A percentile compares a stretch with the other conserved stretches of the same genome.
Conservation (phyloP, 495 filamentous ascomycete genomes). For the Annulohypoxylon moriforme region DNA sequence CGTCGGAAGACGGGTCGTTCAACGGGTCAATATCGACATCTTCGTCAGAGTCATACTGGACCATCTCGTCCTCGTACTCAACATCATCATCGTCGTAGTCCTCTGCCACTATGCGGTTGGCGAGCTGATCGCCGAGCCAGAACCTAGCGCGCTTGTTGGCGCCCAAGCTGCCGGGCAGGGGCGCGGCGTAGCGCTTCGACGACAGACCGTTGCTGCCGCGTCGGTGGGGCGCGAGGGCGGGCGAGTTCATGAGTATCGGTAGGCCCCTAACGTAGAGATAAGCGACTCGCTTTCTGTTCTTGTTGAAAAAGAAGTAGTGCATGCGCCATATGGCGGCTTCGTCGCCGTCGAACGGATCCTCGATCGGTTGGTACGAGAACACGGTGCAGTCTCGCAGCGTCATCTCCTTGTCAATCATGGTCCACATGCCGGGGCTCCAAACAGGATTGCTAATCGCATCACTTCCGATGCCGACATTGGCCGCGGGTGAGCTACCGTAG, state of each 20-base stretch:
- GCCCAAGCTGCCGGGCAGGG: constrained; percentile 47
- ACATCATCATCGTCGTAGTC: constrained; percentile 59
- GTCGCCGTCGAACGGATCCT: constrained; percentile 88
- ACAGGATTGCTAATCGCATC: constrained; percentile 55
- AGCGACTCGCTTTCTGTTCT: constrained; percentile 88
- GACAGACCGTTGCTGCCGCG: constrained; percentile 52
- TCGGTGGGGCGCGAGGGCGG: constrained; percentile 52
- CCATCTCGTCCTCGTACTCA: constrained; percentile 51
- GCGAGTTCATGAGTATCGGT: constrained; percentile 81
- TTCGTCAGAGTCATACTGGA: constrained; percentile 62
- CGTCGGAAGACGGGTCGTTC: constrained; percentile 55
- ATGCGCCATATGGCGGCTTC: constrained; percentile 93
- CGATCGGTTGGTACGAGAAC: constrained; percentile 86
- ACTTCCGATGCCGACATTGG: constrained; percentile 37
- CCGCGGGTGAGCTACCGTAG: constrained; percentile 47
- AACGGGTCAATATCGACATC: constrained; percentile 63
- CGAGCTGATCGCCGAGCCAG: constrained; percentile 79
- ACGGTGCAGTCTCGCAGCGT: constrained; percentile 81
- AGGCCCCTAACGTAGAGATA: constrained; percentile 91
- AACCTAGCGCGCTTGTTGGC: constrained; percentile 78
- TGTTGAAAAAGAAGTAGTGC: constrained; percentile 98
- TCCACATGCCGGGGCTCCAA: constrained; percentile 92
- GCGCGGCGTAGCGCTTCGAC: constrained; percentile 48
- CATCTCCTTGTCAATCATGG: constrained; percentile 92
- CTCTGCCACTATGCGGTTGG: constrained; percentile 52